Base-by-base conservation (phyloP, 2,329 filamentous ascomycete species). In the Fonsecaea pugnacius region DNA sequence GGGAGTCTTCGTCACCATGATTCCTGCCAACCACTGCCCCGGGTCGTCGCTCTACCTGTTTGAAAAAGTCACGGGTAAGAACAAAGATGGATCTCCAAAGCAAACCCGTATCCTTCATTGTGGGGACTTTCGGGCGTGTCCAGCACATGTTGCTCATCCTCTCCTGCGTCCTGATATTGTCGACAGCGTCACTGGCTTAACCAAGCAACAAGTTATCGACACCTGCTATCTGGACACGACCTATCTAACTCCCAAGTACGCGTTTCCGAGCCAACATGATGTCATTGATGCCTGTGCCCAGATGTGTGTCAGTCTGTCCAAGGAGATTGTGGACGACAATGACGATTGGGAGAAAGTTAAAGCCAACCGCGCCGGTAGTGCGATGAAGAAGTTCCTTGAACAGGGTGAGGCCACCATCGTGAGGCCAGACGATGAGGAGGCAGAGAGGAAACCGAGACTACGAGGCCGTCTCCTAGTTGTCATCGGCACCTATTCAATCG, bases 181-280 rank as follows among this genome's bases (percentile, higher is more conserved):
- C 16, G 91, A 96, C 71, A 80, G 84, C 2, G 79, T 90, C 8
- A 88, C 87, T 0, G 91, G 91, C 1, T 90, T 90, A 75, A 80
- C 80, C 1, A 87, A 83, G 64, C 90, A 95, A 72, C 95, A 98
- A 74, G 91, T 89, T 72, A 92, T 99, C 60, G 94, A 99, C 73
- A 87, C 94, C 32, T 98, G 95, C 79, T 99, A 99, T 75, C 86
- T 99, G 8, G 95, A 99, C 74, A 99, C 95, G 0, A 99, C 95
- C 0, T 99, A 99, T 74, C 84, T 99, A 10, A 96, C 95, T 68
- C 95, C 95, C 0, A 92, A 93, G 68, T 99, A 98, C 76, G 89
- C 94, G 0, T 99, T 99, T 71, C 95, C 95, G 0, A 89, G 87
- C 3, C 95, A 99, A 74, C 84, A 89, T 62, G 89, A 95, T 70